A percentile compares a stretch with the other conserved stretches of the same genome.
These are phyloP conservation scores for Ganoderma meredithae DNA, from an alignment of 1,284 basidiomycete genomes.

Conservation along the genomic window DNA sequence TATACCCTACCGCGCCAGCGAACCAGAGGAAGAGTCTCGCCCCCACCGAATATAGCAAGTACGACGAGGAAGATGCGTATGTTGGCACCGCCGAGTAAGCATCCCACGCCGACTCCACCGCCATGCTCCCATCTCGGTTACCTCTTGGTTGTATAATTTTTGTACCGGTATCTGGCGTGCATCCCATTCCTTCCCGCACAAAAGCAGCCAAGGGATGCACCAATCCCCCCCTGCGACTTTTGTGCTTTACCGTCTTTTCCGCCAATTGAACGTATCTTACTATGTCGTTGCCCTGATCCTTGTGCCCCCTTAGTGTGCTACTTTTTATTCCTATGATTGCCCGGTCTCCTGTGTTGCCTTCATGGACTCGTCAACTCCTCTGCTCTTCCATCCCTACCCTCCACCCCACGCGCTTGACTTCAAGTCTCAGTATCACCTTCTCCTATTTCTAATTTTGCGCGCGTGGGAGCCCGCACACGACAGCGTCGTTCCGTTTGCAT, in stretches of 20 bases:
- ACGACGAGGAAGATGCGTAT: constrained; percentile 43
- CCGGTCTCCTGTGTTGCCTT: constrained; percentile 8
- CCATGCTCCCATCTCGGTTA: neutral
- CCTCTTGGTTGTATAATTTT: constrained; percentile 28
- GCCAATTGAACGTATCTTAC: constrained; percentile 1
- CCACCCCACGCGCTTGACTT: neutral
- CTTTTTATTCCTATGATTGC: neutral
- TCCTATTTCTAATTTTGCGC: constrained; percentile 7
- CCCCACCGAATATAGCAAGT: constrained; percentile 41
- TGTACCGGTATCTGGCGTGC: constrained; percentile 19
- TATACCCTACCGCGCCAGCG: constrained; percentile 25
- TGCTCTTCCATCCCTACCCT: neutral
- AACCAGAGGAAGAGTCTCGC: constrained; percentile 43
- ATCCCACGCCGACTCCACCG: neutral
- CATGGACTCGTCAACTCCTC: neutral
- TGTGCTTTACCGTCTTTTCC: constrained; percentile 11
- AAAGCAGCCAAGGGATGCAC: neutral
- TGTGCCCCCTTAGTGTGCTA: constrained; percentile 10
- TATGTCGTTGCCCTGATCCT: neutral
- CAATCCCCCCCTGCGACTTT: neutral
- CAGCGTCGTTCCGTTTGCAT: constrained; percentile 14
- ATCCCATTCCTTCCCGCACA: neutral
- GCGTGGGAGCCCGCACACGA: constrained; percentile 14
- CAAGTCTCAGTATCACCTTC: neutral
- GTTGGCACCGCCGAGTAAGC: constrained; percentile 45